These are phyloP conservation scores for Lathyrus sativus DNA, from an alignment of 306 rosid genomes.

Conservation along the genomic window DNA sequence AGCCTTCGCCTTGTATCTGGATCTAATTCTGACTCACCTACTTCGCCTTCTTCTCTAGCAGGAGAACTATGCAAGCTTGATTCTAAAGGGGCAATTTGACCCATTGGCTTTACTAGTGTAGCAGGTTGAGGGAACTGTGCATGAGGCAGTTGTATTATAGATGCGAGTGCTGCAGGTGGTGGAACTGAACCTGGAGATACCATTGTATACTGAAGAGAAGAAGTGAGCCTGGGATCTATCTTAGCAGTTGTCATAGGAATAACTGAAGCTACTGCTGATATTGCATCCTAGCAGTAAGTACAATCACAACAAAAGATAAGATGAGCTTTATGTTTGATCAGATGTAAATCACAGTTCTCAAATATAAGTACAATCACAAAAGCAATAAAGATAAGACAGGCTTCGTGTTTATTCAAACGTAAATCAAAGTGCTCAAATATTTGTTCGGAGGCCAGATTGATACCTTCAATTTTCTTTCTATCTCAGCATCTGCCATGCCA, in stretches of 20 bases:
- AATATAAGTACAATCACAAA: background rate
- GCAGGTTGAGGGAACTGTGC: constrained; percentile 61
- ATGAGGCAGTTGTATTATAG: constrained; percentile 53
- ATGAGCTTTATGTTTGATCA: constrained; percentile 26
- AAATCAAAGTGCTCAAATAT: constrained; percentile 15
- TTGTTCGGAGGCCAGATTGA: constrained; percentile 32
- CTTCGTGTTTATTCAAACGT: constrained; percentile 19
- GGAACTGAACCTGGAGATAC: constrained; percentile 66
- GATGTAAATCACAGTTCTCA: constrained; percentile 14
- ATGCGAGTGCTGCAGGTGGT: constrained; percentile 57
- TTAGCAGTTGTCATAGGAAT: constrained; percentile 54
- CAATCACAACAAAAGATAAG: constrained; percentile 23
- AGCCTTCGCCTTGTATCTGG: constrained; percentile 99
- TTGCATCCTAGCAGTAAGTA: constrained; percentile 60
- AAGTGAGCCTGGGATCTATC: constrained; percentile 67
- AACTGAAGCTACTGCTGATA: constrained; percentile 53
- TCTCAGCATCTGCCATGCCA: constrained; percentile 88
- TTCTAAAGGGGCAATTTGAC: constrained; percentile 63
- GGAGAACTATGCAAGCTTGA: constrained; percentile 87
- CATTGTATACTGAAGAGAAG: constrained; percentile 52
- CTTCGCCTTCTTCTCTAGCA: constrained; percentile 99
- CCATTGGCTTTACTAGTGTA: constrained; percentile 59
- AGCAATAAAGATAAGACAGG: background rate
- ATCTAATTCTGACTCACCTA: constrained; percentile 95
- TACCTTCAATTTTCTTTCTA: constrained; percentile 91